These are phyloP conservation scores for Ceratopteris richardii DNA, from an alignment of 75 land plant species.

Conservation along the genomic window DNA sequence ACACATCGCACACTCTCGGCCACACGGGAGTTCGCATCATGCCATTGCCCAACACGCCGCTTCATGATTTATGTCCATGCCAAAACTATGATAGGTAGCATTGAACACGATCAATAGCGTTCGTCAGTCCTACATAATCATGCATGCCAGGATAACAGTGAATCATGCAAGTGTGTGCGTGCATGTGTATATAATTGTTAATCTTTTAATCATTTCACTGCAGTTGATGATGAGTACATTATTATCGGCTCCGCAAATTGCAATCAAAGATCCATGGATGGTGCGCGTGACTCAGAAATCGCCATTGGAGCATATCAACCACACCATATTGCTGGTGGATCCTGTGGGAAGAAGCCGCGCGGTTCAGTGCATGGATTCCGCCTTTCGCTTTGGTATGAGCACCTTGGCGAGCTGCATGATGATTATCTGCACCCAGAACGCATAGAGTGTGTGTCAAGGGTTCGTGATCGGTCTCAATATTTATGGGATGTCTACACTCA, in stretches of 20 bases:
- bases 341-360: constrained; percentile 11
- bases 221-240: constrained; percentile 45
- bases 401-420: constrained; percentile 10
- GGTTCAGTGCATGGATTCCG: constrained; percentile 37
- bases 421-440: constrained; percentile 29
- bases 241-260: constrained; percentile 56
- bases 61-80: constrained; percentile 51
- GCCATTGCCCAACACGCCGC: constrained; percentile 34
- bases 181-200: too few relatives aligned
- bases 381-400: constrained; percentile 52
- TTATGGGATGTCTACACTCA: constrained; percentile 32
- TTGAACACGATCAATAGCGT: too few relatives aligned
- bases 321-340: constrained; percentile 10
- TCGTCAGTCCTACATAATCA: too few relatives aligned
- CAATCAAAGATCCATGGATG: too few relatives aligned
- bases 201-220: too few relatives aligned
- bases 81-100: constrained; percentile 59
- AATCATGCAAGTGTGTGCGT: too few relatives aligned
- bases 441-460: constrained; percentile 28
- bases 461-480: constrained; percentile 15
- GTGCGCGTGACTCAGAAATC: too few relatives aligned
- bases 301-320: constrained; percentile 64
- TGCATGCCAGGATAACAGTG: too few relatives aligned
- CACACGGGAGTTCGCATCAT: constrained; percentile 23
- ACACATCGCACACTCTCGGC: constrained; percentile 24